Evolutionary conservation across 2,329 filamentous ascomycete genomes (phyloP).

Genomic region (Sclerotinia subarctica): DNA sequence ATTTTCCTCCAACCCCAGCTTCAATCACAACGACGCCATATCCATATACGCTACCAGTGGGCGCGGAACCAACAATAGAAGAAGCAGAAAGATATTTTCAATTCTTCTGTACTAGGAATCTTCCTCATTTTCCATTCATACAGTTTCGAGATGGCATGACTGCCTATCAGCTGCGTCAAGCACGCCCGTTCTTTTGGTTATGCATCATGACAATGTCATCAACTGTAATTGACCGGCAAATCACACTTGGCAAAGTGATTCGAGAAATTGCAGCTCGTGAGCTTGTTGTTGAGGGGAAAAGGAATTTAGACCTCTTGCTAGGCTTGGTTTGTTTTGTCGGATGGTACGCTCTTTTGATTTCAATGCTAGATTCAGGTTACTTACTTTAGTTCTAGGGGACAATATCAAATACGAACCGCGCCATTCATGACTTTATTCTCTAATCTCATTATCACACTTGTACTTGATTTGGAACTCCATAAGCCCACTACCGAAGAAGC

Average conservation of each 20-base stretch:
- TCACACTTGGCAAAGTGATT: constrained; percentile 42
- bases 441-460: constrained; percentile 3
- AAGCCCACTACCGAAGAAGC: constrained; percentile 2
- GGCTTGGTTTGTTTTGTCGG: constrained; percentile 10
- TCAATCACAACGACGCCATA: neutral
- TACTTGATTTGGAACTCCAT: constrained; percentile 9
- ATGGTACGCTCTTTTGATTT: neutral
- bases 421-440: constrained; percentile 8
- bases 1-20: constrained; percentile 6
- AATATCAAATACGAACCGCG: constrained; percentile 4
- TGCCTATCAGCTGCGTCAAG: constrained; percentile 41
- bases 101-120: constrained; percentile 44
- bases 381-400: neutral
- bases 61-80: constrained; percentile 27
- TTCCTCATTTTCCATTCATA: constrained; percentile 48
- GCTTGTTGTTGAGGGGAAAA: constrained; percentile 48
- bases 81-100: constrained; percentile 44
- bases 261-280: constrained; percentile 46
- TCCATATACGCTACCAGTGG: constrained; percentile 4
- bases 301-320: constrained; percentile 38
- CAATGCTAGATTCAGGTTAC: no score
- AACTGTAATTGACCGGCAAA: constrained; percentile 44
- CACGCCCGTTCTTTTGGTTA: constrained; percentile 50
- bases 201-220: constrained; percentile 48
- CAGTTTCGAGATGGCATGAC: constrained; percentile 42